Evolutionary conservation across 2,329 filamentous ascomycete species (phyloP), one percentile per base, ranked within the genome.

Genomic region (Verticillium klebahnii): DNA sequence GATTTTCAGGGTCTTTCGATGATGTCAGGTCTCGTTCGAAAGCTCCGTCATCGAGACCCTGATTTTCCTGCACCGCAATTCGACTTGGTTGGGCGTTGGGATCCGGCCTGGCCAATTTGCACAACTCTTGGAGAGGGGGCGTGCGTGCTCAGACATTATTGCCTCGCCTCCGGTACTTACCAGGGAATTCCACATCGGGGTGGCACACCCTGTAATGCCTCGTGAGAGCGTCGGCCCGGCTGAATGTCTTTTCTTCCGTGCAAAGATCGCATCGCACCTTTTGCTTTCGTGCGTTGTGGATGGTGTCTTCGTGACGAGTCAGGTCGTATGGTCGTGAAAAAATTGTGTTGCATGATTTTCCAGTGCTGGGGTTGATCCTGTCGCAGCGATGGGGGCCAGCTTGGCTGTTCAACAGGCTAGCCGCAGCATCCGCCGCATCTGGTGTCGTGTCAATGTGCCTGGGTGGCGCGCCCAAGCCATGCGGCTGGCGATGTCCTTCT

Each of bases 301-400:
- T 98, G 0, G 95, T 98, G 67, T 97, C 94, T 74, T 99, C 95
- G 72, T 99, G 95, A 25, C 95, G 85, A 0, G 95, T 99, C 59
- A 99, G 83, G 75, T 99, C 95, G 80, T 99, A 99, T 1, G 95
- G 95, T 23, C 95, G 84, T 1, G 94, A 97, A 76, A 99, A 98
- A 60, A 97, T 83, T 0, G 93, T 96, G 73, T 92, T 94, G 83
- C 95, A 98, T 0, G 93, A 90, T 78, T 97, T 97, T 66, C 92
- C 92, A 0, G 95, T 98, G 66, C 91, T 94, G 1, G 94, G 94
- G 75, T 98, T 98, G 77, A 94, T 92, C 67, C 93, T 88, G 71
- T 93, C 91, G 75, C 95, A 99, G 69, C 89, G 89, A 79, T 98
- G 95, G 36, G 95, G 95, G 0, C 95, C 95, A 11, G 92, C 91